Evolutionary conservation across 2,329 filamentous ascomycete species (phyloP), one percentile per base, ranked within the genome.

Genomic region (Alternaria triticina): DNA sequence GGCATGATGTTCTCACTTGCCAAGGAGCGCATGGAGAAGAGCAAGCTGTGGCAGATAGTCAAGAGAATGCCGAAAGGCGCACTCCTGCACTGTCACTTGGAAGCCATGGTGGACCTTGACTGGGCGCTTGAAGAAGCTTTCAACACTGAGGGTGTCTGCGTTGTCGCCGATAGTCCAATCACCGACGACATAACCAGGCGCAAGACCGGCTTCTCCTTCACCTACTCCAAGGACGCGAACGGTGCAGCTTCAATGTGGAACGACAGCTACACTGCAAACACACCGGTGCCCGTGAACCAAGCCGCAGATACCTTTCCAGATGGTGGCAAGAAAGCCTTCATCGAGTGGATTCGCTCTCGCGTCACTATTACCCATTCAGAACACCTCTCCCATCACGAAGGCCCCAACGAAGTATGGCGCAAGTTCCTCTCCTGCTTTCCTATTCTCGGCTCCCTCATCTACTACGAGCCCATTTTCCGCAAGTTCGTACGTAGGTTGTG

Each of bases 1-100:
- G 94, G 94, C 11, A 97, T 97, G 91, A 96, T 97, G 91, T 97
- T 97, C 81, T 90, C 88, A 36, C 85, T 95, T 36, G 93, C 93
- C 70, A 95, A 94, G 79, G 87, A 89, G n/a, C 88, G 89, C 40
- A 96, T 97, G 88, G 93, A 97, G 80, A 85, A 85, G 70, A 97
- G 93, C 13, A 89, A 89, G 74, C 84, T 97, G 23, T 98, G 93
- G 93, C 86, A 89, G 68, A 96, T 97, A 71, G 87, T 97, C 15
- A 87, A 90, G 62, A 87, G 84, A 67, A 93, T 98, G 91, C 95
- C 95, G 27, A 98, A 98, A 79, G 96, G 95, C 12, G 86, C 90
- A 9, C 83, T 97, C 28, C 82, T 97, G 64, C 94, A 98, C 82
- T 93, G 93, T 46, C 94, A 98, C 79, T 83, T 96, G 76, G 92